Base-by-base conservation (phyloP, 495 filamentous ascomycete genomes). In the Xanthoparmelia taractica region DNA sequence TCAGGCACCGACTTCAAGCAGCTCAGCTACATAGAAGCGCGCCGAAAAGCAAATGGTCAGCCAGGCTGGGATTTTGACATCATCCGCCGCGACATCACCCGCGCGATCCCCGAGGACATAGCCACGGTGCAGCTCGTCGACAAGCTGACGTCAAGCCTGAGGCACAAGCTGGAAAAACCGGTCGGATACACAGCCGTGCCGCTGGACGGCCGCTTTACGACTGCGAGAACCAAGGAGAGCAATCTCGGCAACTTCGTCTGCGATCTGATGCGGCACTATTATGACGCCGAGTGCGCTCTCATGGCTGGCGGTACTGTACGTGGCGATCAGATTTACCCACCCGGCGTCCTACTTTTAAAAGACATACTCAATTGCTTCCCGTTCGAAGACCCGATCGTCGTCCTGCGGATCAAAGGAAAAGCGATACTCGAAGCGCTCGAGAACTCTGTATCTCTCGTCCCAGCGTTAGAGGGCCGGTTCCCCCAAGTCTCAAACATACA, bases 1-100 rank as follows among this genome's bases (percentile, higher is more conserved):
- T 93, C 89, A 0, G 91, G 92, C 0, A 88, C 84, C 27, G 92
- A 96, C 71, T 96, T 96, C 73, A 93, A 91, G 74, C 89, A 96
- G 66, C 73, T 96, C 6, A 92, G 87, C 67, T 96, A 96, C 70
- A 80, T 96, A 61, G 90, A 96, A 70, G 85, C 83, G 2, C 75
- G 79, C 41, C 80, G 83, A 50, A 82, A 77, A 61, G 25, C 65
- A 1, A 75, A 79, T 13, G 73, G 70, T 7, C 70, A 67, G 12
- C 37, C 65, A 7, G 78, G 77, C 0, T 96, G 91, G 91, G 81
- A 91, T 63, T 85, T 95, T 66, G 83, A 86, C 64, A 93, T 96
- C 63, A 76, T 77, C 58, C 82, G 91, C 18, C 78, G 87, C 58
- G 90, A 96, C 65, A 75, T 91, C 43, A 79, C 86, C 17, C 82